These are phyloP conservation scores for Marasmius sp. DNA, from an alignment of 1,284 basidiomycete species.

Conservation along the genomic window DNA sequence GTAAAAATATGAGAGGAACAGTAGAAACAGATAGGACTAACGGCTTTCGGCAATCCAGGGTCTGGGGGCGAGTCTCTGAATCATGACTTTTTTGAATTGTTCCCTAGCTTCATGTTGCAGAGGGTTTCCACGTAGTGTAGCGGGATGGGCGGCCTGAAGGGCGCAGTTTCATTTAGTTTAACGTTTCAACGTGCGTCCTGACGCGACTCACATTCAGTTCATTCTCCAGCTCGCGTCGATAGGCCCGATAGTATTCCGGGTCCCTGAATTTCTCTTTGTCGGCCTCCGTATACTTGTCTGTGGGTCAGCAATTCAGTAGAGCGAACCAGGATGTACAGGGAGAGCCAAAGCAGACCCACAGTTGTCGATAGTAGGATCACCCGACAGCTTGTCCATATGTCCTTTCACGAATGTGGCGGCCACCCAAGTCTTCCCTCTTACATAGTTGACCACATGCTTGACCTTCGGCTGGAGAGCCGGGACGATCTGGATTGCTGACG, in stretches of 20 bases:
- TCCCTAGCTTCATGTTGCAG: conserved; percentile 40
- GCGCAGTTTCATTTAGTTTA: not conserved
- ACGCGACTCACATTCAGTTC: conserved; percentile 48
- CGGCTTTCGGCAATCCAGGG: conserved; percentile 60
- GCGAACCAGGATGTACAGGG: not conserved
- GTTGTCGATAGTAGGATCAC: conserved; percentile 37
- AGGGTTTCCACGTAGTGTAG: conserved; percentile 43
- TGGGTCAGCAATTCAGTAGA: not conserved
- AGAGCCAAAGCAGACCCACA: conserved; percentile 33
- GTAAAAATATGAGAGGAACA: not conserved
- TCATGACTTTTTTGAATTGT: conserved; percentile 49
- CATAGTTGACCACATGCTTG: conserved; percentile 52
- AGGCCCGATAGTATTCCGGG: conserved; percentile 47
- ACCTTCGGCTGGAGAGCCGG: conserved; percentile 57
- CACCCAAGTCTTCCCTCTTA: conserved; percentile 64
- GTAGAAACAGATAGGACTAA: conserved; percentile 27
- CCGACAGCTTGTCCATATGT: conserved; percentile 37
- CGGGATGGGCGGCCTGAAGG: conserved; percentile 42
- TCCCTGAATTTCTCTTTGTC: conserved; percentile 53
- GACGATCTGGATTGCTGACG: conserved; percentile 65
- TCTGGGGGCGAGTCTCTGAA: conserved; percentile 49
- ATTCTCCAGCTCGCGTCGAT: conserved; percentile 49
- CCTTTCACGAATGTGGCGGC: conserved; percentile 46
- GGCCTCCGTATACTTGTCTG: conserved; percentile 52
- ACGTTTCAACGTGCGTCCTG: not conserved